Evolutionary conservation across 2,329 filamentous ascomycete species (phyloP), one percentile per base, ranked within the genome.

Genomic region (Ceratocystis harringtonii): DNA sequence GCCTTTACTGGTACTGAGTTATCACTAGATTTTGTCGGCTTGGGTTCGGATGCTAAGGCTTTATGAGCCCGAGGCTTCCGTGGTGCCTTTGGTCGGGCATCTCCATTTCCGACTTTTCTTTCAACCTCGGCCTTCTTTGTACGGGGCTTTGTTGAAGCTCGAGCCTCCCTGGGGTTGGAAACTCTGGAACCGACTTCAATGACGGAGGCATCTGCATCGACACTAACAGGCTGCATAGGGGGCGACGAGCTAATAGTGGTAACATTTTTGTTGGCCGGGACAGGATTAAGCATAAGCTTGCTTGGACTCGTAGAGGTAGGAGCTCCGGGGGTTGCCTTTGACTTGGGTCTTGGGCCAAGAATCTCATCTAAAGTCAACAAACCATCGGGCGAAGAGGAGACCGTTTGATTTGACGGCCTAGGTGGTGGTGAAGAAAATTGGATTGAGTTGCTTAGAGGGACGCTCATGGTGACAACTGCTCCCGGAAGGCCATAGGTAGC

Each of bases 181-280:
- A 55, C 63, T 30, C 43, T 50, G 22, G 8, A 19, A 2, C 50
- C n/a, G 17, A 67, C 50, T 44, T 68, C 65, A 32, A 67, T 61
- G 25, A 68, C 10, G 3, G 67, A 67, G 5, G 25, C 45, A 61
- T 68, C 63, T 28, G 28, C 44, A 7, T 22, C 45, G 19, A 30
- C 41, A 22, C 19, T 19, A 17, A 17, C 12, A 22, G 22, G 52
- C 28, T 15, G 36, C 17, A 10, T 12, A 19, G 25, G 41, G 28
- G 30, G 55, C n/a, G 55, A n/a, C 17, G n/a, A 30, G 8, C 30
- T n/a, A 3, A 8, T n/a, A 17, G 55, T 41, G 10, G 36, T 41
- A 41, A 15, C 36, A 12, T 15, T 36, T 30, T 28, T 19, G 55
- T n/a, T 32, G 30, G 15, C 17, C n/a, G 28, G 32, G 55, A 10